These are phyloP conservation scores for Nectriaceae sp. DNA, from an alignment of 2,329 filamentous ascomycete species.

Conservation along the genomic window DNA sequence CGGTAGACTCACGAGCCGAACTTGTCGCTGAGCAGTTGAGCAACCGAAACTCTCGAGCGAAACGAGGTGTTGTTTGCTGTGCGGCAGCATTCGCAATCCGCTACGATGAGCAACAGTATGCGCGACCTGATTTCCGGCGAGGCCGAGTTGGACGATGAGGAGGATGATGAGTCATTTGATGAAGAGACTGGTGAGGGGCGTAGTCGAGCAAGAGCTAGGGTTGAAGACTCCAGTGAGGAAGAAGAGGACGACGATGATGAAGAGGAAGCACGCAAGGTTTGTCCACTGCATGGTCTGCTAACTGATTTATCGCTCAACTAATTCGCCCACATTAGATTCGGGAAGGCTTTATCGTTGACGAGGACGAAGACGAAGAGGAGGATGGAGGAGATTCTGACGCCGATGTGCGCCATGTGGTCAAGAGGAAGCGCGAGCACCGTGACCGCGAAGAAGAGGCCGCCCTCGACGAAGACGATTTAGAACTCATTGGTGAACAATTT, in stretches of 20 bases:
- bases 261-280: conserved; percentile 76
- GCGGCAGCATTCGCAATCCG: conserved; percentile 26
- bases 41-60: no score
- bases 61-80: conserved; percentile 25
- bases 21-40: no score
- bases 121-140: conserved; percentile 80
- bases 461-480: conserved; percentile 93
- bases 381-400: conserved; percentile 61
- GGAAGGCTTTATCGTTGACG: conserved; percentile 95
- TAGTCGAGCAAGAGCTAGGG: conserved; percentile 39
- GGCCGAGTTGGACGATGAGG: conserved; percentile 83
- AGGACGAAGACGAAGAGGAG: conserved; percentile 79
- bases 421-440: conserved; percentile 73
- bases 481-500: conserved; percentile 85
- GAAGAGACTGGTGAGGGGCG: conserved; percentile 68
- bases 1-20: no score
- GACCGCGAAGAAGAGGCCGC: conserved; percentile 85
- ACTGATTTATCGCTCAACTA: neutral
- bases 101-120: conserved; percentile 64
- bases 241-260: conserved; percentile 92
- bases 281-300: conserved; percentile 21
- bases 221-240: conserved; percentile 89
- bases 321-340: conserved; percentile 62
- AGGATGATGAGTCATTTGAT: conserved; percentile 81
- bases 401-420: conserved; percentile 55